Evolutionary conservation across 1,284 basidiomycete species (phyloP).

Genomic region (Leccinum fuscescens): DNA sequence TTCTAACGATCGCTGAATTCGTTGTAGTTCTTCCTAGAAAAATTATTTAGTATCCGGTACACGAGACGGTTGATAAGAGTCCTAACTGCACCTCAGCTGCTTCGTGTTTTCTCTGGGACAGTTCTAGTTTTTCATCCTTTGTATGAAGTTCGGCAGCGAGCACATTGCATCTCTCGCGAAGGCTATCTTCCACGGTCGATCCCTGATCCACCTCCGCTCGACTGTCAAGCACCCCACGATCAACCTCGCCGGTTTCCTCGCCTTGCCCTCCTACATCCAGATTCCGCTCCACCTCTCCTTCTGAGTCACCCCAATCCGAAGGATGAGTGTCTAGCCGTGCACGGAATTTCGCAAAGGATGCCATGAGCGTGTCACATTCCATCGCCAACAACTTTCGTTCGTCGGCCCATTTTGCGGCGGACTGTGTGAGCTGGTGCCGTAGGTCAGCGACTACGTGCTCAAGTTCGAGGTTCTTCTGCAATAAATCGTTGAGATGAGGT

Average conservation of each 20-base stretch:
- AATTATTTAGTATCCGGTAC: slow-evolving; percentile 8
- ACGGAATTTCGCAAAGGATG: slow-evolving; percentile 33
- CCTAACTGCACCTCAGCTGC: slow-evolving; percentile 21
- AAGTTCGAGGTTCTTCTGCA: slow-evolving; percentile 31
- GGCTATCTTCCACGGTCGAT: slow-evolving; percentile 1
- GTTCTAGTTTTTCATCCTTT: slow-evolving; percentile 23
- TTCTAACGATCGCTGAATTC: slow-evolving; percentile 16
- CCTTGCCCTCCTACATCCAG: slow-evolving; percentile 14
- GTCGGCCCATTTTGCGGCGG: slow-evolving; percentile 31
- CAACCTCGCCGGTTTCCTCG: slow-evolving; percentile 22
- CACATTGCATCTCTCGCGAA: slow-evolving; percentile 17
- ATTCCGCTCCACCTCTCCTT: slow-evolving; percentile 29
- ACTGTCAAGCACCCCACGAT: background rate
- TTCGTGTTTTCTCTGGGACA: slow-evolving; percentile 18
- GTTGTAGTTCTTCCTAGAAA: slow-evolving; percentile 23
- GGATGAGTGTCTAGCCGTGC: slow-evolving; percentile 26
- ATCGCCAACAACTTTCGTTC: slow-evolving; percentile 25
- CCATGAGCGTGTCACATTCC: slow-evolving; percentile 30
- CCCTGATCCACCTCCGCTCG: slow-evolving; percentile 12
- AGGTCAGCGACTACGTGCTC: slow-evolving; percentile 30
- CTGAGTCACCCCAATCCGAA: slow-evolving; percentile 23
- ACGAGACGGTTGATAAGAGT: background rate
- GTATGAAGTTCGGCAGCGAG: slow-evolving; percentile 21
- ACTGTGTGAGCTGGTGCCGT: slow-evolving; percentile 31
- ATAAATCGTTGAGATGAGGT: slow-evolving; percentile 29